These are phyloP conservation scores for Talaromyces trachyspermus DNA, from an alignment of 495 filamentous ascomycete species.

Conservation along the genomic window DNA sequence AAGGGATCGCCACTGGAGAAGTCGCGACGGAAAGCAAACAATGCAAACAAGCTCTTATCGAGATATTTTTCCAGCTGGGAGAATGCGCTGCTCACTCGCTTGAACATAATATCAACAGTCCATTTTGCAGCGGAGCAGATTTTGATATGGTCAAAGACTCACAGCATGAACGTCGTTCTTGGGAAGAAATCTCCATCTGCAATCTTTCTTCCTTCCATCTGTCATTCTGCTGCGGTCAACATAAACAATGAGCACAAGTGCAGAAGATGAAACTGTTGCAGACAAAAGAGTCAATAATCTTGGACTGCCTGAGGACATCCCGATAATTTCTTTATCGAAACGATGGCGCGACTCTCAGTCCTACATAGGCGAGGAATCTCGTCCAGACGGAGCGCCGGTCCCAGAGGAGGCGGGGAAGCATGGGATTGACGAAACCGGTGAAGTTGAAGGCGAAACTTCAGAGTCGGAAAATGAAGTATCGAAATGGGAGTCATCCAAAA, in stretches of 20 bases:
- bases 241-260: constrained; percentile 4
- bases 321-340: background rate
- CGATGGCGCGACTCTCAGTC: constrained; percentile 1
- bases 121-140: no score
- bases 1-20: background rate
- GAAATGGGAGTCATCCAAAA: background rate
- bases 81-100: no score
- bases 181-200: constrained; percentile 7
- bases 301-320: background rate
- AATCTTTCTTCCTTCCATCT: constrained; percentile 6
- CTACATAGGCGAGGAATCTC: background rate
- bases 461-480: constrained; percentile 14
- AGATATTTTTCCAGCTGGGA: no score
- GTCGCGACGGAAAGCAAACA: constrained; percentile 24
- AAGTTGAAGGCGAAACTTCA: constrained; percentile 25
- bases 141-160: no score
- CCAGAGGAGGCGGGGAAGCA: background rate
- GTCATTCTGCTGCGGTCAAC: constrained; percentile 15
- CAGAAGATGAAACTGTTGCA: background rate
- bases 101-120: no score
- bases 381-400: background rate
- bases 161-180: constrained; percentile 16
- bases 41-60: constrained; percentile 35
- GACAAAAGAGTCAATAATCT: constrained; percentile 1
- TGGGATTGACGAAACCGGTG: constrained; percentile 12